phyloP scores from a whole-genome alignment of 352 stramenopile species.

The Pythium sukuiense region DNA sequence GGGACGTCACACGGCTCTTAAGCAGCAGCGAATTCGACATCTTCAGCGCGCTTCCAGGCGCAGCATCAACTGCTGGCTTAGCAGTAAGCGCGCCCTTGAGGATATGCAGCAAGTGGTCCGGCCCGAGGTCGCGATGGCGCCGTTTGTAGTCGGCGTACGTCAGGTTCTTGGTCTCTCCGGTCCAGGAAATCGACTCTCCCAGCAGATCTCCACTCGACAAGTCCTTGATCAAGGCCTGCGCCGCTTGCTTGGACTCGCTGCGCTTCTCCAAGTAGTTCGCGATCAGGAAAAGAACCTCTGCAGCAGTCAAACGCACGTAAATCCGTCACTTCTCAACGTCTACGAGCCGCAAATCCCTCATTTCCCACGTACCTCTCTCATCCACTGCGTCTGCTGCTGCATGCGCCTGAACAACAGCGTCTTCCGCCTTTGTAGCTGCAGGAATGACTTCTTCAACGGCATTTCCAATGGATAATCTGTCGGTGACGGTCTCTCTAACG shows the following conservation, averaged over 20 bases:
- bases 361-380: conserved; percentile 1
- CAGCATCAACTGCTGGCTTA: conserved; percentile 12
- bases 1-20: conserved; percentile 39
- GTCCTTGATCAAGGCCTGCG: conserved; percentile 66
- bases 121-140: conserved; percentile 67
- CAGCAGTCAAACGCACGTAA: neutral
- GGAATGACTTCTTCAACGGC: neutral
- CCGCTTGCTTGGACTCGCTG: conserved; percentile 59
- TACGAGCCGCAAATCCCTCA: neutral
- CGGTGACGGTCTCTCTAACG: neutral
- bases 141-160: conserved; percentile 80
- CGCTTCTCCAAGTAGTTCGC: conserved; percentile 80
- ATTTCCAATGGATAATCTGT: neutral
- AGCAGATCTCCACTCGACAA: conserved; percentile 61
- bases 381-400: neutral
- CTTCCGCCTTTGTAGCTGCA: neutral
- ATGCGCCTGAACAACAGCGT: neutral
- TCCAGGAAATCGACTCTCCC: conserved; percentile 61
- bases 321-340: neutral
- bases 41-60: neutral
- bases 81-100: conserved; percentile 27
- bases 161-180: conserved; percentile 38
- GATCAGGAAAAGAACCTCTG: conserved; percentile 85
- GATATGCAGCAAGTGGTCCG: conserved; percentile 63
- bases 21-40: conserved; percentile 54